Percentiles rank a stretch among this genome's conserved stretches.
Conservation (phyloP, 2,329 filamentous ascomycete species). For the Xylaria hypoxylon region DNA sequence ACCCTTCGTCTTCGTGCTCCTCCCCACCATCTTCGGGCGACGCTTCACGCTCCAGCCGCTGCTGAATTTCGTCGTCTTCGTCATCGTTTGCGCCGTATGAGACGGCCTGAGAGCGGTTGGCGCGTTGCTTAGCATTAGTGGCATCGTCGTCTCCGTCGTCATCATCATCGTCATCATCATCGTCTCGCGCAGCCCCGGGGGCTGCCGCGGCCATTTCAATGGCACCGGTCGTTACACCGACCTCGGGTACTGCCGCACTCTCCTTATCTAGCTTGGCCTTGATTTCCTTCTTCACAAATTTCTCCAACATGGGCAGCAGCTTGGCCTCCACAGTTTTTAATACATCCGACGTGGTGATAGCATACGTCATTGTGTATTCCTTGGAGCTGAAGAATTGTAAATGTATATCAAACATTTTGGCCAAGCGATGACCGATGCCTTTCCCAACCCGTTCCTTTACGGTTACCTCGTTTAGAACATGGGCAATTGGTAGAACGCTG, state of each 20-base stretch:
- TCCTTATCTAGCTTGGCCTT: conserved; percentile 79
- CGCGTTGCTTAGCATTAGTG: conserved; percentile 77
- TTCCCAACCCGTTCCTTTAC: conserved; percentile 84
- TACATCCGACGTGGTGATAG: conserved; percentile 82
- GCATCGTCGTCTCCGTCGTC: conserved; percentile 84
- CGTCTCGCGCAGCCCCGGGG: conserved; percentile 56
- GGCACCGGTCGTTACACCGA: conserved; percentile 67
- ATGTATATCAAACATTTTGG: conserved; percentile 86
- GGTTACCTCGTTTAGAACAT: conserved; percentile 83
- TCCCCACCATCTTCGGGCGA: conserved; percentile 68
- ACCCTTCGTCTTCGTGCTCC: conserved; percentile 67
- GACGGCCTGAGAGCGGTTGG: conserved; percentile 82
- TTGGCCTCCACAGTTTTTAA: conserved; percentile 82
- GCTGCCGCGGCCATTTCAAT: conserved; percentile 63
- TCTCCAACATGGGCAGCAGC: conserved; percentile 78
- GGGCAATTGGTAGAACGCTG: conserved; percentile 83
- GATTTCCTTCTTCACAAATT: conserved; percentile 79
- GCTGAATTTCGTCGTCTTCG: conserved; percentile 82
- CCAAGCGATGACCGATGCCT: conserved; percentile 74
- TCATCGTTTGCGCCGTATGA: conserved; percentile 95
- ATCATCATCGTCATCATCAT: conserved; percentile 76
- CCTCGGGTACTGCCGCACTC: conserved; percentile 79
- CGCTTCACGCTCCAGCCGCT: conserved; percentile 69
- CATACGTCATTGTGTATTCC: conserved; percentile 89
- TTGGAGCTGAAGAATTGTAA: conserved; percentile 85